Evolutionary conservation across 169 alveolate species (phyloP).

Genomic region (Cryptosporidium meleagridis): DNA sequence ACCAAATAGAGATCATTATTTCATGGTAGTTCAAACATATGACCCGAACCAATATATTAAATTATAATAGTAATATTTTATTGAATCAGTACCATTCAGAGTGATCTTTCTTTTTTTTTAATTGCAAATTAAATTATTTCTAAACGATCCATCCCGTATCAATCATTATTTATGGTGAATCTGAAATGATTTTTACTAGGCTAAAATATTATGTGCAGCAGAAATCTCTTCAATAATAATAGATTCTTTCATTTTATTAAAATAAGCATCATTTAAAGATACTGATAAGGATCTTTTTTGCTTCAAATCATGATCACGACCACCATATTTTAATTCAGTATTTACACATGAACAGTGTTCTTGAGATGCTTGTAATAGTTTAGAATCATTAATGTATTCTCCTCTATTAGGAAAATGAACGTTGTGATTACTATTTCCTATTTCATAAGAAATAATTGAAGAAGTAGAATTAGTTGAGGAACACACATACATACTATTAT

Average conservation of each 20-base stretch:
- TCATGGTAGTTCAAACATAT: too few species aligned
- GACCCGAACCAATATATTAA: too few species aligned
- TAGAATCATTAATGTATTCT: background rate
- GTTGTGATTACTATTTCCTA: background rate
- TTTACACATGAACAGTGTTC: background rate
- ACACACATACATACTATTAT: background rate
- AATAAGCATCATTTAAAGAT: background rate
- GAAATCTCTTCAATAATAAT: background rate
- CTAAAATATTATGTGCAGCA: background rate
- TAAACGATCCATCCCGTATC: background rate
- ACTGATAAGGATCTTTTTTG: background rate
- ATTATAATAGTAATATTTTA: too few species aligned
- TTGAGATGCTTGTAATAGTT: background rate
- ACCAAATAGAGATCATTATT: too few species aligned
- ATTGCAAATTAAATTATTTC: too few species aligned
- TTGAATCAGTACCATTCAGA: too few species aligned
- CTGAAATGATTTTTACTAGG: background rate
- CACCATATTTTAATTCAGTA: background rate
- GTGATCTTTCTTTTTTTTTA: too few species aligned
- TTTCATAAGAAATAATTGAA: background rate
- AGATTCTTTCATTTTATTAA: background rate
- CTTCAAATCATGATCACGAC: background rate
- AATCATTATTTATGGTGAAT: background rate
- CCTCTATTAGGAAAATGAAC: background rate
- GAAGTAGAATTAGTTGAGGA: slow-evolving; percentile 6